Conservation (phyloP, 352 stramenopile genomes). For the Phytopythium ostracodes region DNA sequence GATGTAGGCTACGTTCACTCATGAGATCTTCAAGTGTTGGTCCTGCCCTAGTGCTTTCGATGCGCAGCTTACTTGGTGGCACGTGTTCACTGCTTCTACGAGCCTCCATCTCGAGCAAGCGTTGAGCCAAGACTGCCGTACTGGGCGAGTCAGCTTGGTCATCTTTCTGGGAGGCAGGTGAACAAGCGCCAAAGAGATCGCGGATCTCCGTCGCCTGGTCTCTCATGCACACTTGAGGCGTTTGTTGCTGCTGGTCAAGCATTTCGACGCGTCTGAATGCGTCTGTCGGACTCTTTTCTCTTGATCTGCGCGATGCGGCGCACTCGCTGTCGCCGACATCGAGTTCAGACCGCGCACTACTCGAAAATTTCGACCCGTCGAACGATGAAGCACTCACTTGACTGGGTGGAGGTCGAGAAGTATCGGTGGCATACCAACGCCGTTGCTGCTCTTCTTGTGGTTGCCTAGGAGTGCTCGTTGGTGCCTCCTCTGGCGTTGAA, state of each 20-base stretch:
- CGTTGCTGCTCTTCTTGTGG: neutral
- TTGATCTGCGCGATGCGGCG: neutral
- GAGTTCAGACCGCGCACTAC: neutral
- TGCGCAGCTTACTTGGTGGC: neutral
- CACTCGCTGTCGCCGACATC: neutral
- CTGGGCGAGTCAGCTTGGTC: neutral
- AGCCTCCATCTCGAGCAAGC: neutral
- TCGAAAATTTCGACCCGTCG: neutral
- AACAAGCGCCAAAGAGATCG: constrained; percentile 1
- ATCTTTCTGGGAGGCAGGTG: neutral
- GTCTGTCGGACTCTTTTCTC: neutral
- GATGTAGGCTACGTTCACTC: neutral
- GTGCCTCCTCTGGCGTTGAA: neutral
- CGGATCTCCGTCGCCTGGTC: constrained; percentile 19
- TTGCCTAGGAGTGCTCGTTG: neutral
- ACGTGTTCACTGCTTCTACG: neutral
- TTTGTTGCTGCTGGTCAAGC: constrained; percentile 17
- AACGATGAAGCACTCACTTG: neutral
- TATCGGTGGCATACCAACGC: neutral
- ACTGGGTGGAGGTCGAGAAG: neutral
- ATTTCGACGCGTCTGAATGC: neutral
- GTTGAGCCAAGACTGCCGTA: neutral
- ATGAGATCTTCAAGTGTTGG: neutral
- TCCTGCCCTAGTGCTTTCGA: neutral
- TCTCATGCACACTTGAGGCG: constrained; percentile 6